Percentiles rank a stretch among this genome's conserved stretches.
Conservation (phyloP, 108 stramenopile genomes). For the Aurantiochytrium sp. region DNA sequence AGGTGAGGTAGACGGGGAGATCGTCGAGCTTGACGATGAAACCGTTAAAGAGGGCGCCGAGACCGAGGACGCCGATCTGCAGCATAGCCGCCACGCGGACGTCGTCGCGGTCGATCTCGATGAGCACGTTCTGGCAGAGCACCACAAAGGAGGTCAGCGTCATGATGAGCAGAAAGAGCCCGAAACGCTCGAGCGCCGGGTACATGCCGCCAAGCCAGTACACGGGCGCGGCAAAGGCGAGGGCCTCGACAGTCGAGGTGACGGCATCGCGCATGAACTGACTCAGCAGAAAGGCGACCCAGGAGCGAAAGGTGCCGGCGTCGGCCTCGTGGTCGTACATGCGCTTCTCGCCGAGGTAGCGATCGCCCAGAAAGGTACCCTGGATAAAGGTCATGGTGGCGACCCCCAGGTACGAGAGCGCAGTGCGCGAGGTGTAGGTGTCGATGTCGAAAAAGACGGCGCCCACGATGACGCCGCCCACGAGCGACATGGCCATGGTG, state of each 20-base stretch:
- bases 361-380: conserved; percentile 1
- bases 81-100: neutral
- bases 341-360: conserved; percentile 15
- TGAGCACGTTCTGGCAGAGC: neutral
- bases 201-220: neutral
- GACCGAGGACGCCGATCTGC: neutral
- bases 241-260: neutral
- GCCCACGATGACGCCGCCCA: neutral
- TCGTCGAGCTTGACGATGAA: conserved; percentile 4
- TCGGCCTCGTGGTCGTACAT: neutral
- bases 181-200: neutral
- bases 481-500: neutral
- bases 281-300: neutral
- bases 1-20: neutral
- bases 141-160: conserved; percentile 9
- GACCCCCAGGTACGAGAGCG: neutral
- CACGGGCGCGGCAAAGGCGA: neutral
- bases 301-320: neutral
- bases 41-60: neutral
- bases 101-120: conserved; percentile 25
- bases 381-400: conserved; percentile 18
- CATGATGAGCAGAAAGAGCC: neutral
- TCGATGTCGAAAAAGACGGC: neutral
- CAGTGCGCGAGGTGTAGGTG: neutral
- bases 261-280: conserved; percentile 16